Conservation (phyloP, 169 alveolate species). For the Cryptosporidium ryanae region DNA sequence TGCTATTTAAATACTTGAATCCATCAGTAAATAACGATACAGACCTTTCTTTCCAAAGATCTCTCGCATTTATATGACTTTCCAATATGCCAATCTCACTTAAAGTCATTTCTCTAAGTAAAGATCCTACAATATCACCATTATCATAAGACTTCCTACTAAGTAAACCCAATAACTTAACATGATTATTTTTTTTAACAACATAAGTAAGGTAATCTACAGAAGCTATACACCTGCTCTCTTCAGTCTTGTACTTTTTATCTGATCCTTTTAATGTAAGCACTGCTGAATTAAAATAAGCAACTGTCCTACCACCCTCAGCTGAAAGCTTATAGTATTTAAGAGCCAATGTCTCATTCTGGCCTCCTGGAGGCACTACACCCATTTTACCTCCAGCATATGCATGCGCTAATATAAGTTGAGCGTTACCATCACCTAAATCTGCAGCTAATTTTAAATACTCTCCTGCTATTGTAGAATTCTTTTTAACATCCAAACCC, state of each 20-base stretch:
- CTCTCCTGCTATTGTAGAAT: conserved; percentile 83
- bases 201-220: conserved; percentile 54
- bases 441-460: conserved; percentile 85
- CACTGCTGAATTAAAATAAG: conserved; percentile 85
- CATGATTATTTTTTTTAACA: conserved; percentile 31
- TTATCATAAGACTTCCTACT: conserved; percentile 46
- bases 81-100: conserved; percentile 87
- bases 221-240: conserved; percentile 57
- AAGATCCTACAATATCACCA: conserved; percentile 85
- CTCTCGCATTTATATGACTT: conserved; percentile 86
- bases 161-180: conserved; percentile 14
- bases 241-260: conserved; percentile 49
- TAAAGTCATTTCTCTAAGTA: conserved; percentile 82
- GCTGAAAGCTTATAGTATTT: conserved; percentile 86
- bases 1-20: background rate
- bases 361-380: conserved; percentile 84
- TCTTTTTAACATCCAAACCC: conserved; percentile 83
- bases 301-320: conserved; percentile 85
- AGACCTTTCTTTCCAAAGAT: conserved; percentile 78
- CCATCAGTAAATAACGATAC: background rate
- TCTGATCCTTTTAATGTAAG: conserved; percentile 84
- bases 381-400: conserved; percentile 86
- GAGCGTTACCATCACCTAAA: conserved; percentile 86
- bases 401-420: conserved; percentile 87
- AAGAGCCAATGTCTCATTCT: conserved; percentile 84